Percentiles rank a stretch among this genome's conserved stretches.
Conservation (phyloP, 2,329 filamentous ascomycete genomes). For the Aspergillus quadricinctus region DNA sequence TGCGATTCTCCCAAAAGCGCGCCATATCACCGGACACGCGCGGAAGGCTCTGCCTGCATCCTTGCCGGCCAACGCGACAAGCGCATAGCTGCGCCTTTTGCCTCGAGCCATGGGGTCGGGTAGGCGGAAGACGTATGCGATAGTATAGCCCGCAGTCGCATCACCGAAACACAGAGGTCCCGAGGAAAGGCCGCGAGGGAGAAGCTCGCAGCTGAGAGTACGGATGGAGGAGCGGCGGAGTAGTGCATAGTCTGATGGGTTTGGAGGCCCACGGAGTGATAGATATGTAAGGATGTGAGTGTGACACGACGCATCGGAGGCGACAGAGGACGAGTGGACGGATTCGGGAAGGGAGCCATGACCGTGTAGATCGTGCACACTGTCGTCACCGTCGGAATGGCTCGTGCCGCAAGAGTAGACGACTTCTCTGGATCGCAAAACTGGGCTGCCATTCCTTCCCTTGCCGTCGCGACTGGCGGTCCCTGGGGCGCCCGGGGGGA, state of each 20-base stretch:
- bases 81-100: constrained; percentile 53
- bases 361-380: constrained; percentile 28
- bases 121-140: constrained; percentile 57
- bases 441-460: constrained; percentile 49
- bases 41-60: constrained; percentile 46
- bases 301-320: constrained; percentile 47
- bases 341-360: constrained; percentile 38
- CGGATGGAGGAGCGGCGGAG: constrained; percentile 56
- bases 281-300: constrained; percentile 56
- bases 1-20: constrained; percentile 53
- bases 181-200: constrained; percentile 53
- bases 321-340: constrained; percentile 36
- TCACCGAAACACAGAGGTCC: constrained; percentile 58
- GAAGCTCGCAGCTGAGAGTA: constrained; percentile 53
- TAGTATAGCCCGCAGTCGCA: constrained; percentile 52
- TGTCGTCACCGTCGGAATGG: constrained; percentile 35
- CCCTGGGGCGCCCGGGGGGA: constrained; percentile 51
- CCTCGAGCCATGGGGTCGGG: constrained; percentile 56
- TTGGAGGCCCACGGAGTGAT: constrained; percentile 53
- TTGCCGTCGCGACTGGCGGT: constrained; percentile 47
- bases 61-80: constrained; percentile 54
- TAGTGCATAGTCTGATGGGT: constrained; percentile 51
- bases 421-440: constrained; percentile 52
- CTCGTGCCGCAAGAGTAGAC: constrained; percentile 48
- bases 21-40: constrained; percentile 47